Evolutionary conservation across 2,329 filamentous ascomycete genomes (phyloP).

Genomic region (Fusarium algeriense): DNA sequence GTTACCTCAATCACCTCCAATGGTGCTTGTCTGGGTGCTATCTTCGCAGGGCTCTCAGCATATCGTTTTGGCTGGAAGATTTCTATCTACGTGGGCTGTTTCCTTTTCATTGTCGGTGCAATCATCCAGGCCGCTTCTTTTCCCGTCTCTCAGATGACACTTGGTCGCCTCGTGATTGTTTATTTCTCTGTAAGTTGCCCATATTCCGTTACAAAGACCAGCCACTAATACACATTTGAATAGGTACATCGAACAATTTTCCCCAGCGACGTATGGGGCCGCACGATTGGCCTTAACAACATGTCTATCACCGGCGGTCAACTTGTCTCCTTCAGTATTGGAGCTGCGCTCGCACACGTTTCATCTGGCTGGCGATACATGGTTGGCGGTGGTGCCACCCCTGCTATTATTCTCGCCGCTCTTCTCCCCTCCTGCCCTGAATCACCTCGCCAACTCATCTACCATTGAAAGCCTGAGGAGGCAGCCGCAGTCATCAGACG

Average conservation of each 20-base stretch:
- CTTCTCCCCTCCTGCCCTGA: conserved; percentile 62
- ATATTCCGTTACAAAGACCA: too few relatives aligned
- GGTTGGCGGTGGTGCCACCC: conserved; percentile 61
- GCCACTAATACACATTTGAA: too few relatives aligned
- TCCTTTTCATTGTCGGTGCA: conserved; percentile 45
- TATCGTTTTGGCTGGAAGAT: conserved; percentile 46
- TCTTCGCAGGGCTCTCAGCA: conserved; percentile 46
- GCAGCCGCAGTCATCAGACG: conserved; percentile 54
- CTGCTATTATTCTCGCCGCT: conserved; percentile 57
- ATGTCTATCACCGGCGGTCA: conserved; percentile 59
- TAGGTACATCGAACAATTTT: conserved; percentile 52
- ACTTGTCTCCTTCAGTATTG: conserved; percentile 57
- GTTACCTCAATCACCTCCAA: conserved; percentile 65
- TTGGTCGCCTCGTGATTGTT: conserved; percentile 55
- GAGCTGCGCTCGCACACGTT: conserved; percentile 55
- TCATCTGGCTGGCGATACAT: conserved; percentile 63
- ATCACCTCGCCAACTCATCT: conserved; percentile 61
- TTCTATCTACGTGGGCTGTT: conserved; percentile 47
- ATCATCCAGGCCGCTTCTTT: conserved; percentile 47
- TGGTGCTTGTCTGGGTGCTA: conserved; percentile 46
- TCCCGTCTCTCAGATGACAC: conserved; percentile 46
- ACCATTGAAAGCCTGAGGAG: conserved; percentile 56
- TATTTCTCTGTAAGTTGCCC: too few relatives aligned
- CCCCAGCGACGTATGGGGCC: conserved; percentile 62
- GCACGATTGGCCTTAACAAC: conserved; percentile 63